Evolutionary conservation across 1,284 basidiomycete genomes (phyloP).

Genomic region (Mycena sp.): DNA sequence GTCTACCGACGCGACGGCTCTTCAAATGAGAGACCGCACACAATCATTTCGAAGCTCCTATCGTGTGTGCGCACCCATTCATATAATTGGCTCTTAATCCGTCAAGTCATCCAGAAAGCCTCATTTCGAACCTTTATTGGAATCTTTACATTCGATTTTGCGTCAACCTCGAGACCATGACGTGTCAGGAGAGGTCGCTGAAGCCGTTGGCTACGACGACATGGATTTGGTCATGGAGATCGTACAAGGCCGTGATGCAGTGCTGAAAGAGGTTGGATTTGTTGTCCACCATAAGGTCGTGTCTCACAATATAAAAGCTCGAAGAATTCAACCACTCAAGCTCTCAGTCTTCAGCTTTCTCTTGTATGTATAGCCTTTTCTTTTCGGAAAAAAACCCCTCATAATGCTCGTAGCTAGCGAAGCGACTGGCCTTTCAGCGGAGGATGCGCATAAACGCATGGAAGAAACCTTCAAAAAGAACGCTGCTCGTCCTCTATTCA

Average conservation of each 20-base stretch:
- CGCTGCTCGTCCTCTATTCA: slow-evolving; percentile 75
- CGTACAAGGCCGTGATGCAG: slow-evolving; percentile 53
- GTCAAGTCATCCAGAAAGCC: slow-evolving; percentile 34
- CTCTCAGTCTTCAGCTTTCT: background rate
- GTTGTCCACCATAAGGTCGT: slow-evolving; percentile 12
- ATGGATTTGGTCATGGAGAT: slow-evolving; percentile 76
- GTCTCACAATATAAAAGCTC: slow-evolving; percentile 21
- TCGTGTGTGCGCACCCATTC: slow-evolving; percentile 3
- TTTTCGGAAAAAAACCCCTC: background rate
- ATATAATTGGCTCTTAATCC: background rate
- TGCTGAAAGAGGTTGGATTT: slow-evolving; percentile 53
- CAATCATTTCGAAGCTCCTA: slow-evolving; percentile 21
- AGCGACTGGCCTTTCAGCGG: slow-evolving; percentile 51
- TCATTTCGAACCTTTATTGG: slow-evolving; percentile 37
- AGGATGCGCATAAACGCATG: slow-evolving; percentile 71
- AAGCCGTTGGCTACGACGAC: slow-evolving; percentile 89
- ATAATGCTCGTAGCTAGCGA: slow-evolving; percentile 24
- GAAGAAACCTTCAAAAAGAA: slow-evolving; percentile 72
- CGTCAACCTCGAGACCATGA: slow-evolving; percentile 62
- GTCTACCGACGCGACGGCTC: slow-evolving; percentile 6
- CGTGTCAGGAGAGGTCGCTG: slow-evolving; percentile 83
- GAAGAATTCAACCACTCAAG: slow-evolving; percentile 19
- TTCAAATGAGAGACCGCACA: background rate
- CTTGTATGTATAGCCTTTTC: slow-evolving; percentile 9
- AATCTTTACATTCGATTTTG: slow-evolving; percentile 43